Conservation (phyloP, 2,329 filamentous ascomycete species). For the Aspergillus jensenii region DNA sequence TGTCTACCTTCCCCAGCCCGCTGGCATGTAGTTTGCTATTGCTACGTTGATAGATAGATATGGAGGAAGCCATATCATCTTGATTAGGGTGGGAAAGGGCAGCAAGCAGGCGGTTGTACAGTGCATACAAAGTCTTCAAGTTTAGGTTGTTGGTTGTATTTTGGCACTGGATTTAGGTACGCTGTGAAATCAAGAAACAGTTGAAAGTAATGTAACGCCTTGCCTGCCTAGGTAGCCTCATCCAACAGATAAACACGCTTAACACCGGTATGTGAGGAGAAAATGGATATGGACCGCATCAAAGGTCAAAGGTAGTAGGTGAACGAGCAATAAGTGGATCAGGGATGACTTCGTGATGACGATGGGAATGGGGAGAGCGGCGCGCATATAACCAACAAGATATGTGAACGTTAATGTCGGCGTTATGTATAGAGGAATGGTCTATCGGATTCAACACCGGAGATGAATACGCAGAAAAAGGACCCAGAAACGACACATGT, state of each 20-base stretch:
- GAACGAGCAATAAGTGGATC: too few relatives aligned
- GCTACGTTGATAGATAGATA: too few relatives aligned
- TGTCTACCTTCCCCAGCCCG: neutral
- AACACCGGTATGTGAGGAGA: slow-evolving; percentile 23
- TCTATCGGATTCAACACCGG: slow-evolving; percentile 9
- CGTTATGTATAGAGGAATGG: neutral
- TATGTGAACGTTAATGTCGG: neutral
- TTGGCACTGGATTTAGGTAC: neutral
- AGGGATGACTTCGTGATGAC: too few relatives aligned
- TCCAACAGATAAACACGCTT: slow-evolving; percentile 25
- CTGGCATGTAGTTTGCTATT: too few relatives aligned
- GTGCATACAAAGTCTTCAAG: neutral
- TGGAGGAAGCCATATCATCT: too few relatives aligned
- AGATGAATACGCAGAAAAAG: neutral
- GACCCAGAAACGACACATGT: neutral
- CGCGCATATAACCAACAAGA: neutral
- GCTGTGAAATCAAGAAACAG: slow-evolving; percentile 10
- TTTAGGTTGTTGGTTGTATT: neutral
- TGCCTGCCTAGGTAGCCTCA: slow-evolving; percentile 24
- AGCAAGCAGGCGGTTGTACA: neutral
- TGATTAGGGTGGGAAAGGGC: too few relatives aligned
- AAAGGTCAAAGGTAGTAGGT: too few relatives aligned
- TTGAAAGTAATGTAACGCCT: slow-evolving; percentile 27
- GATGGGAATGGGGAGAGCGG: neutral
- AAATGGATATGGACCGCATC: slow-evolving; percentile 1